Percentiles rank a stretch among this genome's conserved stretches.
Evolutionary conservation across 805 yeast genomes (phyloP).

Genomic region (Grigorovia transvaalensis): DNA sequence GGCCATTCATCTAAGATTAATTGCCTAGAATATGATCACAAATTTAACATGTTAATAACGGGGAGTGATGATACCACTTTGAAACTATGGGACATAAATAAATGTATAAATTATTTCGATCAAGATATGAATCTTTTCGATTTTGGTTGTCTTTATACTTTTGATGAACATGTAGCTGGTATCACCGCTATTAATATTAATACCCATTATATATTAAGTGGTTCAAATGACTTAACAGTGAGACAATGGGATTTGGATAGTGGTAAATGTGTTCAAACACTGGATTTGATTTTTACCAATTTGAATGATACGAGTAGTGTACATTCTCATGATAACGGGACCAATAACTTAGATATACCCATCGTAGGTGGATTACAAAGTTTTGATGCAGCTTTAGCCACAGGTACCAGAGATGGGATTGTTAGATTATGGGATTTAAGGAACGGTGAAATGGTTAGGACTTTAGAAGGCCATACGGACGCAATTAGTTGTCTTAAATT

Average conservation of each 20-base stretch:
- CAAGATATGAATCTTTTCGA: conserved; percentile 9
- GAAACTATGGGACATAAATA: conserved; percentile 47
- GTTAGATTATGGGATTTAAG: conserved; percentile 72
- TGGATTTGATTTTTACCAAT: conserved; percentile 41
- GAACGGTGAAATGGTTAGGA: conserved; percentile 53
- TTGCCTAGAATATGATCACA: conserved; percentile 49
- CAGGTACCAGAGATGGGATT: conserved; percentile 68
- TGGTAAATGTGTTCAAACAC: conserved; percentile 59
- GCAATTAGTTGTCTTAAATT: conserved; percentile 60
- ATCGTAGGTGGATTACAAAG: conserved; percentile 61
- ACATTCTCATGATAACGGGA: too few species aligned
- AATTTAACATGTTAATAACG: conserved; percentile 31
- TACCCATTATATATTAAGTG: conserved; percentile 47
- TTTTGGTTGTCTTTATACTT: conserved; percentile 36
- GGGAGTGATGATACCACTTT: conserved; percentile 58
- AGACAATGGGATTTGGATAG: conserved; percentile 65
- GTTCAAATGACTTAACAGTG: conserved; percentile 61
- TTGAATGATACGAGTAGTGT: conserved; percentile 1
- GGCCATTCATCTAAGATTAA: conserved; percentile 54
- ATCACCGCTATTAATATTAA: conserved; percentile 52
- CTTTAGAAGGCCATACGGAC: conserved; percentile 57
- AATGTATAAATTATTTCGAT: conserved; percentile 20
- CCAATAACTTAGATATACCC: conserved; percentile 19
- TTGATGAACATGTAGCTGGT: conserved; percentile 58
- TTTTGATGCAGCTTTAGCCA: conserved; percentile 65